Evolutionary conservation across 2,329 filamentous ascomycete species (phyloP), one percentile per base, ranked within the genome.

Genomic region (Epichloe typhina): DNA sequence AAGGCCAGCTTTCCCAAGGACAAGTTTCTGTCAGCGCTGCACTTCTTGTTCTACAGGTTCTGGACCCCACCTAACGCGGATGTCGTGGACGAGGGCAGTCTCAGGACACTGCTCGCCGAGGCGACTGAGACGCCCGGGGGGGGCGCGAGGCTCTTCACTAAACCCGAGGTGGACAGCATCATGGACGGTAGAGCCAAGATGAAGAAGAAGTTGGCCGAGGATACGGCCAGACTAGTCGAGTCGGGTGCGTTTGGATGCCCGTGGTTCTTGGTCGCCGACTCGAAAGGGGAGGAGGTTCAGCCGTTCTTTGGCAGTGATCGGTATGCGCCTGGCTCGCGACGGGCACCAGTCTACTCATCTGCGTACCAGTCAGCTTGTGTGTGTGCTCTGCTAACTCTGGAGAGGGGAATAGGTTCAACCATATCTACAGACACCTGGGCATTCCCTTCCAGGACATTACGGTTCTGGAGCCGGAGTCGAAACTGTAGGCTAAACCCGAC

Each of bases 261-360:
- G 1, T 91, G 86, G 86, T 72, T 86, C 53, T 82, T 80, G 75
- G 85, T 82, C 3, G 73, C 71, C 17, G 79, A 84, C 57, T 63
- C 61, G 2, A 64, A 74, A 54, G 83, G 82, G 0, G 64, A 72
- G 50, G 72, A 72, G 51, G 72, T 72, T 46, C 81, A 86, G 67
- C 78, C 82, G 0, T 88, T 89, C 62, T 90, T 90, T 65, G 86
- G 86, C 3, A 88, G 84, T 66, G 86, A 90, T 66, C 70, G 80
- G 77, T 69, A 51, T 55, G 61, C 26, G 8, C 26, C 26, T 31
- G 26, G 26, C 26, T 31, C 26, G 26, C 26, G 26, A 31, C 9
- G 26, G 26, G 26, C 8, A 31, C 26, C 26, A 31, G 26, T 31
- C 26, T 66, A 66, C 47, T 6, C 21, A 23, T 47, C 39, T 13